Percentiles rank a stretch among this genome's conserved stretches.
Conservation (phyloP, 2,329 filamentous ascomycete genomes). For the Trichoderma afroharzianum region DNA sequence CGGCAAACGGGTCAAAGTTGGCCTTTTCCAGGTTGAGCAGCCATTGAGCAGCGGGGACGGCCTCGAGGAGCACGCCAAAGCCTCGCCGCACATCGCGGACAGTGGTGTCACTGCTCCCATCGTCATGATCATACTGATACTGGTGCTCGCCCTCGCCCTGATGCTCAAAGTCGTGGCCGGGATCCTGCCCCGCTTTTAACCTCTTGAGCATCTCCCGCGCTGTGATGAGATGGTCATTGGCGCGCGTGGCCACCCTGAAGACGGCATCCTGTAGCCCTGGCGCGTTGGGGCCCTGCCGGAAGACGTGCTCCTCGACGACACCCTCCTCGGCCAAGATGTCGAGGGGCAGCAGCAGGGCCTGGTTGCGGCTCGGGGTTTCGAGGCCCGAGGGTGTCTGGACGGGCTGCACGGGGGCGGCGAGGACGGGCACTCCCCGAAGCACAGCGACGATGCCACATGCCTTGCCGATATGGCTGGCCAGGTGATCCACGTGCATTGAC, state of each 20-base stretch:
- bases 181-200: constrained; percentile 66
- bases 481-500: constrained; percentile 82
- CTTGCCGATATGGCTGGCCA: constrained; percentile 94
- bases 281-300: constrained; percentile 74
- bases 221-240: constrained; percentile 93
- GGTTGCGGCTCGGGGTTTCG: constrained; percentile 38
- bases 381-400: constrained; percentile 41
- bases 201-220: constrained; percentile 87
- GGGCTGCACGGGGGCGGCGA: constrained; percentile 67
- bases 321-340: constrained; percentile 83
- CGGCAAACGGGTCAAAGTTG: constrained; percentile 80
- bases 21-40: constrained; percentile 70
- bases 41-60: constrained; percentile 74
- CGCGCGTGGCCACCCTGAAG: constrained; percentile 86
- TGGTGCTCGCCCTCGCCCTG: constrained; percentile 68
- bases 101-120: too few relatives aligned
- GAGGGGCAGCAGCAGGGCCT: constrained; percentile 71
- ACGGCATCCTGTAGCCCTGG: constrained; percentile 82
- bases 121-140: constrained; percentile 43
- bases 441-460: constrained; percentile 84
- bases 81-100: constrained; percentile 51
- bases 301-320: constrained; percentile 84
- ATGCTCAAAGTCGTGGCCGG: constrained; percentile 88
- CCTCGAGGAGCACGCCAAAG: constrained; percentile 78
- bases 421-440: constrained; percentile 78